Base-by-base conservation (phyloP, 2,329 filamentous ascomycete genomes). In the Hypoxylon sp. region DNA sequence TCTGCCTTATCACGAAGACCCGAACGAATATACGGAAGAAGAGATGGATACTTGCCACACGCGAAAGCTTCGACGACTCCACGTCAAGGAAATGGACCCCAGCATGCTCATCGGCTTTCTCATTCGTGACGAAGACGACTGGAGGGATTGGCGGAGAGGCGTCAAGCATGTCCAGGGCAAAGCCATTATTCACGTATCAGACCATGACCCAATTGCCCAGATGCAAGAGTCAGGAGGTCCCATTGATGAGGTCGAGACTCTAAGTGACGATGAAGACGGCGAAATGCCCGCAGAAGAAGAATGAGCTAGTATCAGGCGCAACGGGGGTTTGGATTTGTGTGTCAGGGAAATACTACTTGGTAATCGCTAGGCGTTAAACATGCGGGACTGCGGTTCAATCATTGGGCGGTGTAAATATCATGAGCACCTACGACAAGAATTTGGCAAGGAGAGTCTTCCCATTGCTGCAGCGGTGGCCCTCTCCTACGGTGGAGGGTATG, bases 101-200 rank as follows among this genome's bases (percentile, higher is more conserved):
- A 97, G 93, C 74, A 99, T 99, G 96, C 81, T 99, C 42, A 92
- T 99, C 69, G 95, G 93, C 3, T 98, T 98, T 74, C 80, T 99
- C 33, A 93, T 99, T 66, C 87, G 85, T 40, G 88, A 92, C 61
- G 89, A 95, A 71, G 85, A 89, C 44, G 96, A 99, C 70, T 98
- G 95, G 91, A 80, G 85, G 38, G 85, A 88, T 55, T 98, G 94
- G 94, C 91, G 92, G 74, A 83, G 86, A 62, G 86, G 88, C n/a
- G 85, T 97, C 2, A 88, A 88, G 70, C 87, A 91, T 71, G 88
- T 91, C 7, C 88, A 92, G 71, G 92, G 92, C 20, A 97, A 97
- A 77, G 84, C 89, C 5, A 92, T 99, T 54, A 91, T 98, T 50
- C 92, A 95, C 71, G 88, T 98, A 26, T 89, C 93, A 26, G 90